Evolutionary conservation across 2,329 filamentous ascomycete species (phyloP), one percentile per base, ranked within the genome.

Genomic region (Diaporthe nobilis): DNA sequence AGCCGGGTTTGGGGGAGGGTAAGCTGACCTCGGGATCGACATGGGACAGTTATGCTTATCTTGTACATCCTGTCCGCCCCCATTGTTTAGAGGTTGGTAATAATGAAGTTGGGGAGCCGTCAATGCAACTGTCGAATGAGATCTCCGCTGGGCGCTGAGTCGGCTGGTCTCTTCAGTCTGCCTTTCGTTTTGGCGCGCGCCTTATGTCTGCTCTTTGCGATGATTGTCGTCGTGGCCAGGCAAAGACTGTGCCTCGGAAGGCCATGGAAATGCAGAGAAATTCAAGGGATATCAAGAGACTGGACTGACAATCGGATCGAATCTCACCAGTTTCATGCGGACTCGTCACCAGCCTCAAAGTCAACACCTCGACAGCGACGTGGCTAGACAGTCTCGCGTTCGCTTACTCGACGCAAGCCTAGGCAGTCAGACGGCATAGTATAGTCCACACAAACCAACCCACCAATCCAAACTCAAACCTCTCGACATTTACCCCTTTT

Each of bases 11-110:
- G 61, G 28, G 6, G 61, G 12, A 37, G 61, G 44, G 28, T 67
- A 67, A 25, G 44, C 61, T 68, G 44, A 68, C 63, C 63, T 68
- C 47, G 63, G 63, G 63, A 68, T 68, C 63, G 63, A 53, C 63
- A n/a, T 65, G 28, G 31, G 44, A 34, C 63, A 17, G 44, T 68
- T 68, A 68, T 68, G 63, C 63, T 68, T 68, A 68, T 68, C 44
- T 68, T 68, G 63, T 7, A 68, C 28, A 68, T 51, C 44, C 44
- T 28, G 20, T 31, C 44, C 28, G 9, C 10, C 20, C 28, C 28
- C 20, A 12, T 68, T n/a, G 7, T 37, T 67, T n/a, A 49, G 15
- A 34, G 10, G 28, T 13, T 22, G 3, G 25, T 17, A 9, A 37
- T n/a, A 10, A 67, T 49, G 42, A n/a, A n/a, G 25, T 67, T 51